A percentile compares a stretch with the other conserved stretches of the same genome.
Conservation (phyloP, 2,329 filamentous ascomycete genomes). For the Stachybotrys echinatus region DNA sequence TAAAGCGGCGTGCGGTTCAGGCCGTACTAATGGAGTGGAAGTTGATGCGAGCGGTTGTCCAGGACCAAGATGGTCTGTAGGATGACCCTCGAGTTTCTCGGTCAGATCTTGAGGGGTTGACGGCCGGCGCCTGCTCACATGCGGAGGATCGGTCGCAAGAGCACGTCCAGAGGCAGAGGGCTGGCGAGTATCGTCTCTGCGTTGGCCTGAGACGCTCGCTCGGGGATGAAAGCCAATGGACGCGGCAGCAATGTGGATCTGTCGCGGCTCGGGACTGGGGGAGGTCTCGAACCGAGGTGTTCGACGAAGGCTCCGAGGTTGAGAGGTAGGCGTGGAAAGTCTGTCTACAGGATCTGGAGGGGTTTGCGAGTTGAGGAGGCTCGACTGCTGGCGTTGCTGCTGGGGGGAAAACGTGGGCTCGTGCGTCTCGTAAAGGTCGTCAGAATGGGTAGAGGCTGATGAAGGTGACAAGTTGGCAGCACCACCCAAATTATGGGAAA, state of each 20-base stretch:
- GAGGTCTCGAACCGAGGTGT: conserved; percentile 45
- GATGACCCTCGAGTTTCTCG: conserved; percentile 28
- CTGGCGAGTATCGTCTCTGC: conserved; percentile 8
- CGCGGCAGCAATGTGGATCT: conserved; percentile 40
- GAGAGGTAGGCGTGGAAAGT: conserved; percentile 41
- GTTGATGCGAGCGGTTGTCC: conserved; percentile 12
- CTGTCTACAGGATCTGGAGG: conserved; percentile 30
- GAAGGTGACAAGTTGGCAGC: conserved; percentile 42
- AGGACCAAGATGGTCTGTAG: conserved; percentile 22
- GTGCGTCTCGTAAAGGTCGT: conserved; percentile 53
- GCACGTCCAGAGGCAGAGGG: conserved; percentile 26
- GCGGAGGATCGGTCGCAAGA: conserved; percentile 27
- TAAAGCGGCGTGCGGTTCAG: conserved; percentile 40
- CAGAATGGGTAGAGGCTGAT: conserved; percentile 31
- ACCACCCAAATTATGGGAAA: conserved; percentile 24
- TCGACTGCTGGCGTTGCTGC: conserved; percentile 39
- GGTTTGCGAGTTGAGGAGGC: conserved; percentile 16
- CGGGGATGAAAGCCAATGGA: conserved; percentile 43
- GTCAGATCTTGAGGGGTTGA: background rate
- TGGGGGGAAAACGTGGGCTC: conserved; percentile 36
- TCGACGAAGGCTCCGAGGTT: conserved; percentile 41
- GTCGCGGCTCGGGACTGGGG: conserved; percentile 34
- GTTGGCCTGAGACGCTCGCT: conserved; percentile 16
- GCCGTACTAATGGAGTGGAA: conserved; percentile 24
- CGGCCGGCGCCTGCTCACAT: conserved; percentile 19